phyloP scores from a whole-genome alignment of 352 stramenopile species.

The Globisporangium iwayamae region DNA sequence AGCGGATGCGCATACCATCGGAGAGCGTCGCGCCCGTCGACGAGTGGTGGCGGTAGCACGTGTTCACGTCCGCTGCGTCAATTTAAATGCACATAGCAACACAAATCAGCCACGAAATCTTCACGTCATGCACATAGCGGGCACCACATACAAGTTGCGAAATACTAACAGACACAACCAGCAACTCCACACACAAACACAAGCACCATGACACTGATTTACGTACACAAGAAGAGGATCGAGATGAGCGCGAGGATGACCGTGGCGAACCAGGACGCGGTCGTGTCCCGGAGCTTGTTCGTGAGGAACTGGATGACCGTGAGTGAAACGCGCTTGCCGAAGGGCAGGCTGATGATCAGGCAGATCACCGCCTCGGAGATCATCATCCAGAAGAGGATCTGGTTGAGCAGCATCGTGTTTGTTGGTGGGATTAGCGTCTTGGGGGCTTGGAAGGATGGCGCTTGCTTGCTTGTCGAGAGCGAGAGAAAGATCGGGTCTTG shows the following conservation, averaged over 20 bases:
- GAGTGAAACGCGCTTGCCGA: slow-evolving; percentile 58
- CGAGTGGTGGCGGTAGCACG: slow-evolving; percentile 64
- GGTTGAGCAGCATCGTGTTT: slow-evolving; percentile 34
- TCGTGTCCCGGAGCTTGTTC: slow-evolving; percentile 40
- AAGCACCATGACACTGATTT: too few species aligned
- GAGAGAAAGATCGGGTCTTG: slow-evolving; percentile 7
- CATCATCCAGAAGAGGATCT: slow-evolving; percentile 59
- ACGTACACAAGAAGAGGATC: slow-evolving; percentile 76
- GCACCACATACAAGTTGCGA: not conserved
- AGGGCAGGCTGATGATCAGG: slow-evolving; percentile 47
- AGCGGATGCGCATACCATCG: slow-evolving; percentile 76
- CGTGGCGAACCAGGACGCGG: slow-evolving; percentile 35
- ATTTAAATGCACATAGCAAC: not conserved
- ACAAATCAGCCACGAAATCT: not conserved
- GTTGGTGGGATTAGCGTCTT: too few species aligned
- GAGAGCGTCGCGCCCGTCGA: slow-evolving; percentile 43
- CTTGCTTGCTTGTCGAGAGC: not conserved
- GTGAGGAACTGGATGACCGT: slow-evolving; percentile 57
- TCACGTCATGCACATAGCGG: not conserved
- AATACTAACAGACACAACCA: not conserved
- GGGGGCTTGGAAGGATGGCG: not conserved
- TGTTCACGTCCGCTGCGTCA: slow-evolving; percentile 60
- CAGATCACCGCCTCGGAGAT: slow-evolving; percentile 41
- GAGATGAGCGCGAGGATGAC: slow-evolving; percentile 58
- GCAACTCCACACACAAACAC: not conserved